Conservation (phyloP, 495 filamentous ascomycete species). For the Clohesyomyces aquaticus region DNA sequence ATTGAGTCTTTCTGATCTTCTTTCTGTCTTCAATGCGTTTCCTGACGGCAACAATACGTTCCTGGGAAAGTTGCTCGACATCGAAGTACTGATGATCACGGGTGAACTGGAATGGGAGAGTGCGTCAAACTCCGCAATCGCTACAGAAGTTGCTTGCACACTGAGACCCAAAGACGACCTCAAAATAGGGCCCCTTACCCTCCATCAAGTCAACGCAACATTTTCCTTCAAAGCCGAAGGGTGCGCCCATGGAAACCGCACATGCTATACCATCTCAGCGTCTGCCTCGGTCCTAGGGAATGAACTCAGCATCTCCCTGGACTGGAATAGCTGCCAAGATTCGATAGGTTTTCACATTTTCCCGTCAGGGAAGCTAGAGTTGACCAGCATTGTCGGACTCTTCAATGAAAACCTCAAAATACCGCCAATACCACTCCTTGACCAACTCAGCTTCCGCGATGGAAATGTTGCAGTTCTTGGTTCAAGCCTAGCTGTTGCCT, state of each 20-base stretch:
- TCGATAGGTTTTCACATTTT: neutral
- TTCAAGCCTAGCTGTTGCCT: no score
- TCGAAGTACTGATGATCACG: neutral
- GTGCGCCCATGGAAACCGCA: neutral
- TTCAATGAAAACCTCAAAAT: neutral
- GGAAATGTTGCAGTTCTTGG: no score
- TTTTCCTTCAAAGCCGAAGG: neutral
- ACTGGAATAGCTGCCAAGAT: neutral
- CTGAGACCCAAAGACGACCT: no score
- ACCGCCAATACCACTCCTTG: no score
- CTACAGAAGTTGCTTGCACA: neutral
- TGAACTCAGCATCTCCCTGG: neutral
- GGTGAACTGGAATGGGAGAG: neutral
- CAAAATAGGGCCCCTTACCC: no score
- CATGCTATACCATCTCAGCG: neutral
- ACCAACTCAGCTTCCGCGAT: no score
- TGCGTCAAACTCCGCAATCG: neutral
- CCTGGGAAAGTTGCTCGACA: neutral
- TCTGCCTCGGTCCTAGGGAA: neutral
- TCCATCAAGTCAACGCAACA: neutral
- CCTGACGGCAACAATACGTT: neutral
- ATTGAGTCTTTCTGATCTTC: neutral
- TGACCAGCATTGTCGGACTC: neutral
- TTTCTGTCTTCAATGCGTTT: neutral
- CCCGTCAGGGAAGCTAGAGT: neutral